Conservation (phyloP, 73 alveolate genomes). For the Tetrahymena malaccensis region DNA sequence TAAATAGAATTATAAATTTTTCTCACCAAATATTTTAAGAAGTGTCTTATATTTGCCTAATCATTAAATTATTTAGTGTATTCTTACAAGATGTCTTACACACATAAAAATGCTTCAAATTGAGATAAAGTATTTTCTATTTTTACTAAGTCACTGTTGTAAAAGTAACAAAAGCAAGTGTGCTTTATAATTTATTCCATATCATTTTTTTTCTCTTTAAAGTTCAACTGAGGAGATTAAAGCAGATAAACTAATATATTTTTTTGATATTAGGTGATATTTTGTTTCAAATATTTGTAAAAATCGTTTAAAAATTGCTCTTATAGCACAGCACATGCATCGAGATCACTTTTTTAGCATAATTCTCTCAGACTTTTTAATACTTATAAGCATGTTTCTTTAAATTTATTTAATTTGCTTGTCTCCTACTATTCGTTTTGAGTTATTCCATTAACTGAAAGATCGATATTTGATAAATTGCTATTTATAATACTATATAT, state of each 20-base stretch:
- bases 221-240: background rate
- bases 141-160: background rate
- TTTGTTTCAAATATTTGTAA: background rate
- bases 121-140: background rate
- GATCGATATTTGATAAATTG: background rate
- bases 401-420: background rate
- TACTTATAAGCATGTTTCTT: background rate
- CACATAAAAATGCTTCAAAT: background rate
- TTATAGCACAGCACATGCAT: background rate
- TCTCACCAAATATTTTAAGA: background rate
- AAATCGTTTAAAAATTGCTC: background rate
- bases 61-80: background rate
- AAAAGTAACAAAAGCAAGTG: background rate
- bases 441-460: background rate
- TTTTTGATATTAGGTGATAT: background rate
- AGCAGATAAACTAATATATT: background rate
- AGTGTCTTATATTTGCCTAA: background rate
- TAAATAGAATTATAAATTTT: background rate
- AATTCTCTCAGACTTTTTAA: background rate
- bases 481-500: background rate
- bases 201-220: background rate
- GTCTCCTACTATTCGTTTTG: background rate
- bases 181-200: background rate
- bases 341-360: background rate
- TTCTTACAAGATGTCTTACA: background rate